Base-by-base conservation (phyloP, 2,329 filamentous ascomycete genomes). In the Colletotrichum eleusines region DNA sequence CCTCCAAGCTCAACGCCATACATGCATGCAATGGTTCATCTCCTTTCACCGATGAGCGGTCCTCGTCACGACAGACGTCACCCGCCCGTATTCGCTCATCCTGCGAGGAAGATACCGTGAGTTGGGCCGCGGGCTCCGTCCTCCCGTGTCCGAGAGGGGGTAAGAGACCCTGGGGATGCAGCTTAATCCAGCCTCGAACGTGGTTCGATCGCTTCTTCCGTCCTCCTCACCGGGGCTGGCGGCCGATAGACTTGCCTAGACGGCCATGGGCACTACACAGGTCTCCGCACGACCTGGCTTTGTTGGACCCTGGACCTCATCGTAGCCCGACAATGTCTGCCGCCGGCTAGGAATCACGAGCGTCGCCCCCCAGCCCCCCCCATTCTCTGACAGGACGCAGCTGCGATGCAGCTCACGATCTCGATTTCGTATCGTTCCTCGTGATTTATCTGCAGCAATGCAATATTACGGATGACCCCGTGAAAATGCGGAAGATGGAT, bases 21-120 rank as follows among this genome's bases (percentile, higher is more conserved):
- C 58, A 71, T 71, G 69, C 69, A 65, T 71, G 69, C 59, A 66
- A 40, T 51, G 50, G 42, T 38, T 28, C 51, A 31, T 44, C 20
- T 35, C 53, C 51, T 35, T 35, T 26, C 16, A 44, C 35, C 42
- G 51, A 35, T 11, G 57, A 58, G 50, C 9, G 23, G 14, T 38
- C 12, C 35, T n/a, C 16, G 38, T 23, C 38, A 23, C 31, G 20
- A 28, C 12, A 63, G 26, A 44, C 5, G 12, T 28, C 50, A 6
- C 63, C 64, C 64, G 68, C 26, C 7, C 40, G 44, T 28, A 18
- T 18, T n/a, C 28, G 18, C 18, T 40, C 42, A 31, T 31, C 51
- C 64, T 71, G 38, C 3, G 38, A 42, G 46, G 46, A 38, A 58
- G 64, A 71, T 59, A 63, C 59, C 58, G 44, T 51, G 11, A 20